Percentiles rank a stretch among this genome's conserved stretches.
Evolutionary conservation across 176 grass and related monocot genomes (phyloP).

Genomic region (Tuctoria greenei): DNA sequence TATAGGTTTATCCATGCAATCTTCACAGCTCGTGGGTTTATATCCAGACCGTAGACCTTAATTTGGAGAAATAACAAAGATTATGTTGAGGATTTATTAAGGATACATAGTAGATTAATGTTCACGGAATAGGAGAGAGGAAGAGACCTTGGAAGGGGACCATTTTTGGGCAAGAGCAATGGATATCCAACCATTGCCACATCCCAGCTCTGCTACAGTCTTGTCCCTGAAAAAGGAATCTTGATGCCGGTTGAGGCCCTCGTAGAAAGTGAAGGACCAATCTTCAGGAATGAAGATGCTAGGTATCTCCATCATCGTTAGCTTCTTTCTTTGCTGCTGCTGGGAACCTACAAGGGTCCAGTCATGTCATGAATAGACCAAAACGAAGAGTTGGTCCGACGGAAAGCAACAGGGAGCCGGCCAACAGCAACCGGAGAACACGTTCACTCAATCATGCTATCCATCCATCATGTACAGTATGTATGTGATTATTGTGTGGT

Average conservation of each 20-base stretch:
- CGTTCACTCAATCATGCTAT: too few species aligned
- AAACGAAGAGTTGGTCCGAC: too few species aligned
- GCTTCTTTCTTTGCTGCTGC: slow-evolving; percentile 78
- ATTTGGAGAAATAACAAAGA: slow-evolving; percentile 27
- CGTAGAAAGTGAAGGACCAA: slow-evolving; percentile 99
- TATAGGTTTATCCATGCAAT: slow-evolving; percentile 98
- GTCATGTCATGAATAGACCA: too few species aligned
- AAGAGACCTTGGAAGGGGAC: slow-evolving; percentile 73
- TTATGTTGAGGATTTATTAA: too few species aligned
- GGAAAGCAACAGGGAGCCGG: too few species aligned
- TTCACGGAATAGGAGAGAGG: too few species aligned
- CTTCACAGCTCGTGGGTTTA: slow-evolving; percentile 98
- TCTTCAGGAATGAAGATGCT: slow-evolving; percentile 99
- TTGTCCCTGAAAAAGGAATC: slow-evolving; percentile 94
- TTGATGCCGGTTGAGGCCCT: slow-evolving; percentile 87
- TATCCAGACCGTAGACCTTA: slow-evolving; percentile 98
- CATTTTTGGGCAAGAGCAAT: slow-evolving; percentile 94
- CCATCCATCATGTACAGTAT: too few species aligned
- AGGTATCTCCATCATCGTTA: slow-evolving; percentile 98
- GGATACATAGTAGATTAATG: too few species aligned
- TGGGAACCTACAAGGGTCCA: slow-evolving; percentile 71
- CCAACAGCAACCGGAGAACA: too few species aligned
- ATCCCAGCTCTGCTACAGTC: slow-evolving; percentile 77
- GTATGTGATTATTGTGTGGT: too few species aligned
- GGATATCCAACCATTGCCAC: slow-evolving; percentile 99